Evolutionary conservation across 2,329 filamentous ascomycete species (phyloP).

Genomic region (Gnomoniopsis sp.): DNA sequence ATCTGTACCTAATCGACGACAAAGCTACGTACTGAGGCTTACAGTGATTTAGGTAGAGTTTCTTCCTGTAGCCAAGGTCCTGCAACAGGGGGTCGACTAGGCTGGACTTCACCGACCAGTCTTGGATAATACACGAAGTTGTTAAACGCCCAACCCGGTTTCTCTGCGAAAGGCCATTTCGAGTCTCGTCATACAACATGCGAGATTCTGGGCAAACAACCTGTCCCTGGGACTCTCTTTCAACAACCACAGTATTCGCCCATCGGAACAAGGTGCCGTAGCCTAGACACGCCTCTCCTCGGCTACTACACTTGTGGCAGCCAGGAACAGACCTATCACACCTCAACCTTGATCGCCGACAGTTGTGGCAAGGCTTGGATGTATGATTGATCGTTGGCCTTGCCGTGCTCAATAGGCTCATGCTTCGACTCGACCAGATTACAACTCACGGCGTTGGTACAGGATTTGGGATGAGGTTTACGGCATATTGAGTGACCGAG

Average conservation of each 20-base stretch:
- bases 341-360: conserved; percentile 56
- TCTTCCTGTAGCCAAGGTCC: conserved; percentile 43
- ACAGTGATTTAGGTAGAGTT: conserved; percentile 51
- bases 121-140: not conserved
- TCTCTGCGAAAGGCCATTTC: not conserved
- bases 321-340: conserved; percentile 58
- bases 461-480: too few species aligned
- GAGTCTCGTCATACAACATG: not conserved
- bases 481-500: not conserved
- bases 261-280: conserved; percentile 60
- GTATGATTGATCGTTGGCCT: conserved; percentile 1
- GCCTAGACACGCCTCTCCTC: conserved; percentile 57
- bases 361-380: conserved; percentile 54
- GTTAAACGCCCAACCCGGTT: not conserved
- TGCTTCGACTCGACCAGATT: not conserved
- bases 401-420: conserved; percentile 1
- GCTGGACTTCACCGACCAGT: not conserved
- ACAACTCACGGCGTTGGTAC: not conserved
- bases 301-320: conserved; percentile 56
- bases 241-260: conserved; percentile 50
- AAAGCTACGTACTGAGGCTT: conserved; percentile 22
- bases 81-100: conserved; percentile 51
- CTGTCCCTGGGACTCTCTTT: conserved; percentile 39
- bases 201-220: not conserved
- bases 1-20: not conserved